Base-by-base conservation (phyloP, 495 filamentous ascomycete species). In the Parmelia sp. region DNA sequence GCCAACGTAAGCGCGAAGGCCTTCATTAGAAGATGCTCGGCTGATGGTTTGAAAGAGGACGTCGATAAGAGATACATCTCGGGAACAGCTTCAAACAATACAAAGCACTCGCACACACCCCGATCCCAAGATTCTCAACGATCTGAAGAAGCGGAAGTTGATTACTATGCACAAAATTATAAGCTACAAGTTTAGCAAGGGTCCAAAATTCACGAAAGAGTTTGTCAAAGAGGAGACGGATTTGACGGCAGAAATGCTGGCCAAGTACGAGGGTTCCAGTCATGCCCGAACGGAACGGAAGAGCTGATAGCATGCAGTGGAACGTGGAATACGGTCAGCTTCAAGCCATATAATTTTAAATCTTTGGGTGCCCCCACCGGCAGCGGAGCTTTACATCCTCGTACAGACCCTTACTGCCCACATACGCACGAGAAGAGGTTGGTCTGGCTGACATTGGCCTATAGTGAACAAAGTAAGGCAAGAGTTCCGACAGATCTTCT, bases 341-440 rank as follows among this genome's bases (percentile, higher is more conserved):
- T 97, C 77, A 97, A 98, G 79, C 90, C 92, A 39, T 97, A 97
- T 80, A 98, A 97, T 79, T 97, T 97, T 83, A 91, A 91, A 65
- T 88, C 94, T 23, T 84, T 92, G 65, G 94, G 94, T 64, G 88
- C 90, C 10, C 79, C 83, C 44, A 87, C 91, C 61, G 79, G 84
- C 33, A 80, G 88, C n/a, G 93, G 93, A 57, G 90, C 94, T 29
- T 78, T 98, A 65, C 93, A 97, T 77, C 94, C 94, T 3, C 79
- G 75, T 77, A 65, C 44, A 73, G 57, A 31, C 29, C 27, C 21
- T 23, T 17, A 21, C n/a, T 12, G 56, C 9, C 25, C 40, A 5
- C 0, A 17, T 10, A 19, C 15, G 8, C 7, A 36, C 14, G 23
- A 27, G 0, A 21, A 36, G 14, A 25, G 8, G 47, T 0, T 35